Base-by-base conservation (phyloP, 1,284 basidiomycete genomes). In the Dichomitus squalens region DNA sequence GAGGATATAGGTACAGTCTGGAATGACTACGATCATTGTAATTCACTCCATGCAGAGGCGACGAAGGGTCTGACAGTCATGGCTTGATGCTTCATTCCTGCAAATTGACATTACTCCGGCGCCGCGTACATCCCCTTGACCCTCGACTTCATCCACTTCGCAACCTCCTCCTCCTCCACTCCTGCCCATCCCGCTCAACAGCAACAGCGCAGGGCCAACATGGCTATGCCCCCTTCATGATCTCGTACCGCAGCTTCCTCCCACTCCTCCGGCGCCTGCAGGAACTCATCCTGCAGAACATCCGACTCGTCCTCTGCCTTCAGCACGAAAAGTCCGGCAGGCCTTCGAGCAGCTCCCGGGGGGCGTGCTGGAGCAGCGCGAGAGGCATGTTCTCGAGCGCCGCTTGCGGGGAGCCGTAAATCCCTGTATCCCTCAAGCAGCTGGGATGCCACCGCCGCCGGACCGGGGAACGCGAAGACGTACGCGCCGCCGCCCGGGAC, bases 191-290 rank as follows among this genome's bases (percentile, higher is more conserved):
- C 85, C 85, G 0, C 76, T 80, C 3, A 73, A 68, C 58, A 87
- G 65, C 9, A 77, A 76, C 72, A 73, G 78, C 50, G 77, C 76
- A 8, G 78, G 65, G 59, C 86, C 88, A 54, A 88, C 73, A 63
- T 88, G 87, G 67, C 87, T 88, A 59, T 89, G 86, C 0, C 78
- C 80, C 55, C n/a, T 69, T 66, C n/a, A 77, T 79, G 4, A 80
- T 63, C 18, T 81, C 69, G 11, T 66, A 67, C 58, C 67, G 46
- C 33, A 74, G 53, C 57, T 66, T 57, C 59, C 55, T 66, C 58
- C 61, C 73, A 66, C 48, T 64, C 67, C 43, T 72, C 66, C 40
- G 81, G 68, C 11, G 68, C 72, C 53, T 72, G 65, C 53, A 68
- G 68, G 54, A 83, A 77, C 5, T 72, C 70, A 9, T 66, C 65